Evolutionary conservation across 2,329 filamentous ascomycete genomes (phyloP).

Genomic region (Neodidymelliopsis sp.): DNA sequence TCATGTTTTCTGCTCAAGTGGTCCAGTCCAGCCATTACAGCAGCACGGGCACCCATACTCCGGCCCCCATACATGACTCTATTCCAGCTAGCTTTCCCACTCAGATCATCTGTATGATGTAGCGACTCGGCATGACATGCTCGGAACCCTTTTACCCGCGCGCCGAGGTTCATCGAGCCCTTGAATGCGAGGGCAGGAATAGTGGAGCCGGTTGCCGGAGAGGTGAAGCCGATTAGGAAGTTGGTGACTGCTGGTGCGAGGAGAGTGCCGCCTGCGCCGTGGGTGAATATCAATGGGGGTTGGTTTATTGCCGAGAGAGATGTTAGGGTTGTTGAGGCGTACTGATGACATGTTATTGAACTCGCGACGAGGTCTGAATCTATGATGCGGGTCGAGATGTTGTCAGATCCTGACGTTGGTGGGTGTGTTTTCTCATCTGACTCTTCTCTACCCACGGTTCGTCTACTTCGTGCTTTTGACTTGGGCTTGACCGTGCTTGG

Average conservation of each 20-base stretch:
- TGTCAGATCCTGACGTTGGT: neutral
- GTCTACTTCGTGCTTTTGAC: neutral
- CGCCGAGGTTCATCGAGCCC: slow-evolving; percentile 52
- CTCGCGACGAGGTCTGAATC: slow-evolving; percentile 26
- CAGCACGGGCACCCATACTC: slow-evolving; percentile 56
- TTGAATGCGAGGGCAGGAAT: slow-evolving; percentile 47
- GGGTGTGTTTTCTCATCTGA: neutral
- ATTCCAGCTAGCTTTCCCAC: too few relatives aligned
- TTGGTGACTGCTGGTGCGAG: slow-evolving; percentile 48
- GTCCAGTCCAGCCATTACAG: slow-evolving; percentile 48
- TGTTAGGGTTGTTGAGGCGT: slow-evolving; percentile 3
- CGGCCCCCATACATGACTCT: slow-evolving; percentile 52
- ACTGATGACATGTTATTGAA: slow-evolving; percentile 31
- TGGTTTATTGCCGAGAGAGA: neutral
- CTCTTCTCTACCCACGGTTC: neutral
- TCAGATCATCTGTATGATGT: too few relatives aligned
- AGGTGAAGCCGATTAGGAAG: slow-evolving; percentile 51
- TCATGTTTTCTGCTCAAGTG: slow-evolving; percentile 5
- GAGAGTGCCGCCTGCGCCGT: slow-evolving; percentile 55
- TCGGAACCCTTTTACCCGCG: slow-evolving; percentile 49
- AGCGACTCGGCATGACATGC: too few relatives aligned
- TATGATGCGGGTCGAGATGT: slow-evolving; percentile 18
- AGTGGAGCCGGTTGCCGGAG: neutral
- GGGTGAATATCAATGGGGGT: slow-evolving; percentile 52
- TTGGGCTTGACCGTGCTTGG: neutral